Evolutionary conservation across 1,139 yeast species (phyloP).

Genomic region (Suhomyces kunorum): DNA sequence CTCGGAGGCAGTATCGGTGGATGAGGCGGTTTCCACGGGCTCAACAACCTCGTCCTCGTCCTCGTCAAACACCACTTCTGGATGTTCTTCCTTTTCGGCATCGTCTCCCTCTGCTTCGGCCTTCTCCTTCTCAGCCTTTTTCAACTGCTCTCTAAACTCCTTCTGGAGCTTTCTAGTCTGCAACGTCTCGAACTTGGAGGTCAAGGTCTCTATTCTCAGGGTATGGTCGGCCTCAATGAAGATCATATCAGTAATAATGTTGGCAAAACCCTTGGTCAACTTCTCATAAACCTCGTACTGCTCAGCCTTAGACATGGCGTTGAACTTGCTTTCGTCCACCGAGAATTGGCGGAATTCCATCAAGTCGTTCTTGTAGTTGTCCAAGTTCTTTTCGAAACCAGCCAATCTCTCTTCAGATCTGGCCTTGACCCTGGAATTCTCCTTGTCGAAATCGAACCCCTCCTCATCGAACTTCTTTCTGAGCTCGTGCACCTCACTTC

Average conservation of each 20-base stretch:
- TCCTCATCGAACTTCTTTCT: constrained; percentile 42
- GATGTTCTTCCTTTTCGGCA: constrained; percentile 4
- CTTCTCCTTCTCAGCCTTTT: constrained; percentile 17
- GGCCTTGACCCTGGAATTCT: constrained; percentile 42
- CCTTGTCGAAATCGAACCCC: constrained; percentile 52
- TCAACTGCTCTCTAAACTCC: constrained; percentile 37
- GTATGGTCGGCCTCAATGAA: constrained; percentile 42
- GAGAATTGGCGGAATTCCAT: constrained; percentile 30
- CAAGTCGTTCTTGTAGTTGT: constrained; percentile 37
- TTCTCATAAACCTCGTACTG: constrained; percentile 37
- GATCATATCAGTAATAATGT: constrained; percentile 35
- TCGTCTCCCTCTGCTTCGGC: constrained; percentile 7
- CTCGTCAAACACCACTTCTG: constrained; percentile 10
- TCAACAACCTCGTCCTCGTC: constrained; percentile 3
- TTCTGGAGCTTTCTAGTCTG: constrained; percentile 38
- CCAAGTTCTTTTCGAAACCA: constrained; percentile 36
- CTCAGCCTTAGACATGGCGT: constrained; percentile 31
- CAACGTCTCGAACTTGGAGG: constrained; percentile 35
- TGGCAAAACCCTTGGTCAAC: constrained; percentile 35
- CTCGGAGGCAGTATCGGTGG: not conserved
- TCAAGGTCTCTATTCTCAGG: constrained; percentile 41
- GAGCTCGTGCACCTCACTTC: constrained; percentile 43
- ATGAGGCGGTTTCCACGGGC: not conserved
- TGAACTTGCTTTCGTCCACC: constrained; percentile 29
- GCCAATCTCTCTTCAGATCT: constrained; percentile 37